Percentiles rank a stretch among this genome's conserved stretches.
Evolutionary conservation across 2,329 filamentous ascomycete genomes (phyloP).

Genomic region (Cladophialophora psammophila): DNA sequence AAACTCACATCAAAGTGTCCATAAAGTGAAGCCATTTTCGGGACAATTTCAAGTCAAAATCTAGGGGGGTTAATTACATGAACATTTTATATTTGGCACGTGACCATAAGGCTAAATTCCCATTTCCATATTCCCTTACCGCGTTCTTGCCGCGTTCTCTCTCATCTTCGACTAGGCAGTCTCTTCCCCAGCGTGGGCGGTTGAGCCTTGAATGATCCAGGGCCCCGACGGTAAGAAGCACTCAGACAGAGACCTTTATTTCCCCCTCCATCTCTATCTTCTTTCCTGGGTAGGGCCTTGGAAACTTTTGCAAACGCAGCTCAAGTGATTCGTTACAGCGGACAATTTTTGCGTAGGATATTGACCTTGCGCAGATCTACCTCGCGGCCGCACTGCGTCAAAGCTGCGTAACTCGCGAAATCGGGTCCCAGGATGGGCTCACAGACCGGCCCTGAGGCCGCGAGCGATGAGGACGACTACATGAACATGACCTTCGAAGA

Average conservation of each 20-base stretch:
- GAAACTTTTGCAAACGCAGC: not conserved
- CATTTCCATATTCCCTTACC: not conserved
- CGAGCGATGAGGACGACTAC: conserved; percentile 83
- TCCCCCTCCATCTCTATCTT: not conserved
- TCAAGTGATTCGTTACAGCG: not conserved
- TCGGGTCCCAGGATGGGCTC: conserved; percentile 15
- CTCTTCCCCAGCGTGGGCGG: not conserved
- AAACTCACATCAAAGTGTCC: conserved; percentile 19
- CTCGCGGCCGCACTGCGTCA: not conserved
- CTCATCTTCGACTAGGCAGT: not conserved
- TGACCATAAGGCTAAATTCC: conserved; percentile 8
- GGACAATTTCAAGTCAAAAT: conserved; percentile 33
- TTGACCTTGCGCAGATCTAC: conserved; percentile 9
- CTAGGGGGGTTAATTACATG: conserved; percentile 21
- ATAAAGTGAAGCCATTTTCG: conserved; percentile 25
- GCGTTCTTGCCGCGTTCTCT: not conserved
- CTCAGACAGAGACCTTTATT: not conserved
- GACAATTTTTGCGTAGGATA: conserved; percentile 8
- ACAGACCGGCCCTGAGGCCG: conserved; percentile 2
- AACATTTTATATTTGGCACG: not conserved
- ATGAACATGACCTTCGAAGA: conserved; percentile 94
- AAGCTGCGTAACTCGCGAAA: not conserved
- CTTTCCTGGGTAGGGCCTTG: not conserved
- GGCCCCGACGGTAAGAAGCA: not conserved
- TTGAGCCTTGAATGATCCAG: not conserved